phyloP scores from a whole-genome alignment of 192 early-diverging fungal species.

The Coemansia reversa region DNA sequence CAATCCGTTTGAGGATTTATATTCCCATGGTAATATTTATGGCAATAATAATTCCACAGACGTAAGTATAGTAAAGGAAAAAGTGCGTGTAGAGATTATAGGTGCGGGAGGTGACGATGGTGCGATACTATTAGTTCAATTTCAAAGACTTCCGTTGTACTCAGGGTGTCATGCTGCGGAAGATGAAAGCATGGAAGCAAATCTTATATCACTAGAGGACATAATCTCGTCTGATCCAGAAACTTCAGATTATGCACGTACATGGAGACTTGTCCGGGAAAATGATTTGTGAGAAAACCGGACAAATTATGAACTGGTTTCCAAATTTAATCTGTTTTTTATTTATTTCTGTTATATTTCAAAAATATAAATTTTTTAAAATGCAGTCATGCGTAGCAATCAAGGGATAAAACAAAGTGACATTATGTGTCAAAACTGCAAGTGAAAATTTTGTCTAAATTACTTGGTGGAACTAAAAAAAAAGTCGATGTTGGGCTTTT shows the following conservation, averaged over 20 bases:
- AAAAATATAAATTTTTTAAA: background rate
- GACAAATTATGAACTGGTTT: background rate
- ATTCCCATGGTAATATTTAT: background rate
- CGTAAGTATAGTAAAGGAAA: background rate
- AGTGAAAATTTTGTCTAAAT: too few relatives aligned
- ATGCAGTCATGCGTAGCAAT: background rate
- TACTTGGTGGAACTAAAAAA: too few relatives aligned
- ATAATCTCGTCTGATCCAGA: conserved; percentile 33
- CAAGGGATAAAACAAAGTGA: too few relatives aligned
- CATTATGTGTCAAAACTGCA: too few relatives aligned
- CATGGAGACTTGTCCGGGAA: background rate
- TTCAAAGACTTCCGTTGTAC: background rate
- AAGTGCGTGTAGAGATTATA: conserved; percentile 26
- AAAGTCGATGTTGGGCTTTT: too few relatives aligned
- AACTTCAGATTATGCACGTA: conserved; percentile 8
- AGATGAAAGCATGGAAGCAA: background rate
- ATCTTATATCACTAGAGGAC: conserved; percentile 18
- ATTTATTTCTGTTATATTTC: background rate
- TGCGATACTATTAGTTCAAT: conserved; percentile 32
- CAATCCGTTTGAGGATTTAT: background rate
- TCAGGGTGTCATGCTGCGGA: background rate
- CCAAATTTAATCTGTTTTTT: background rate
- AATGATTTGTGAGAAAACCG: background rate
- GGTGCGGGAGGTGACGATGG: conserved; percentile 30
- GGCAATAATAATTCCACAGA: background rate